Evolutionary conservation across 768 basidiomycete genomes (phyloP), one percentile per base, ranked within the genome.

Genomic region (Lyophyllum atratum): DNA sequence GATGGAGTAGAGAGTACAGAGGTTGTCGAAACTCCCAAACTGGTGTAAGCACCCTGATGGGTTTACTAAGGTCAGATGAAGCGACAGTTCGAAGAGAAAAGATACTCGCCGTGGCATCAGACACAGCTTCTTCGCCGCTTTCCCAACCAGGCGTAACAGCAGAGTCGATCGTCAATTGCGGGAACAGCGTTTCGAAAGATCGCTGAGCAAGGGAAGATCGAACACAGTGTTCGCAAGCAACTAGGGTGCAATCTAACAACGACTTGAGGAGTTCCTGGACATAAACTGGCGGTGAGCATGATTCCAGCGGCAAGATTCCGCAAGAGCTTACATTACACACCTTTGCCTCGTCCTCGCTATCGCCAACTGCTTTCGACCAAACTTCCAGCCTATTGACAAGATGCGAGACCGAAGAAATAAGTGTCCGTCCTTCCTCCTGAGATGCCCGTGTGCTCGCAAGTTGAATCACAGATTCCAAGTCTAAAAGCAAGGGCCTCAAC

Each of bases 141-240:
- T 79, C 66, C 76, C 78, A 82, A 0, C 64, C 72, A 12, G 67
- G 52, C 42, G 63, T 53, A 14, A 69, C 55, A 15, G 67, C 59
- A 3, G 77, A 72, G 42, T 67, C 65, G 22, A 76, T 53, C 1
- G 76, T 74, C 26, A 80, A 69, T 15, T 80, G 75, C 8, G 86
- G 80, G 59, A 78, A 83, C 49, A 70, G 65, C 9, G 52, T 28
- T 61, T 78, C 75, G 43, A 85, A 80, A 7, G 75, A 72, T 49
- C 80, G 70, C 54, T 80, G 74, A 1, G 85, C 80, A 3, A 85
- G 67, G 10, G 66, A 74, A 2, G 76, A 72, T 29, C 77, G 72
- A 19, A 85, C 73, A 37, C 67, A 76, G 42, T 66, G 63, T 15
- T 74, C 68, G 58, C 71, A 80, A 10, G 60, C 60, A 2, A 72